Percentiles rank a stretch among this genome's conserved stretches.
These are phyloP conservation scores for Spathaspora hagerdaliae DNA, from an alignment of 805 yeast genomes.

Conservation along the genomic window DNA sequence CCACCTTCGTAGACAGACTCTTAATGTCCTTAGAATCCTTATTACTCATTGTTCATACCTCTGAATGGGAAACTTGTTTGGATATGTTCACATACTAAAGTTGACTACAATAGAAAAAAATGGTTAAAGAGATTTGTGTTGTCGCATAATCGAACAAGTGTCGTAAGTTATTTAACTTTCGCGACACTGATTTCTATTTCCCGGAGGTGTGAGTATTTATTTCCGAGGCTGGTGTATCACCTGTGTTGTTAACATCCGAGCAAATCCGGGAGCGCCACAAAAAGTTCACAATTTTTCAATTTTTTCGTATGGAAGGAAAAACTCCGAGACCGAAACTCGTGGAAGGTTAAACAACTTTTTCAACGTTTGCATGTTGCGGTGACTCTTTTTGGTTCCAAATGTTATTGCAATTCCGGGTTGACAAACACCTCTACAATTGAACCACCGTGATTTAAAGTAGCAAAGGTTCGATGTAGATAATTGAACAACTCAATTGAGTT, in stretches of 20 bases:
- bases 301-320: neutral
- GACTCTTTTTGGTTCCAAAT: no score
- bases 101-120: neutral
- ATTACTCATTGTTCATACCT: neutral
- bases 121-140: neutral
- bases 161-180: no score
- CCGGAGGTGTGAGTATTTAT: neutral
- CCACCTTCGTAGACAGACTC: slow-evolving; percentile 1
- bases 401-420: no score
- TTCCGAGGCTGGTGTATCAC: neutral
- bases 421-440: no score
- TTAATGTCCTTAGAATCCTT: slow-evolving; percentile 1
- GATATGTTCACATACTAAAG: neutral
- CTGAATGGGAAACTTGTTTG: no score
- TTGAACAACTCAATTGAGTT: no score
- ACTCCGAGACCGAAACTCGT: slow-evolving; percentile 7
- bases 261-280: neutral
- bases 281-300: neutral
- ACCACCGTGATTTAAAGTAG: no score
- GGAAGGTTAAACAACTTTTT: neutral
- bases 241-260: neutral
- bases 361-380: neutral
- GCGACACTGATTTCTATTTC: neutral
- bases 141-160: neutral
- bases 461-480: no score